These are phyloP conservation scores for Xylaria telfairii DNA, from an alignment of 495 filamentous ascomycete species.

Conservation along the genomic window DNA sequence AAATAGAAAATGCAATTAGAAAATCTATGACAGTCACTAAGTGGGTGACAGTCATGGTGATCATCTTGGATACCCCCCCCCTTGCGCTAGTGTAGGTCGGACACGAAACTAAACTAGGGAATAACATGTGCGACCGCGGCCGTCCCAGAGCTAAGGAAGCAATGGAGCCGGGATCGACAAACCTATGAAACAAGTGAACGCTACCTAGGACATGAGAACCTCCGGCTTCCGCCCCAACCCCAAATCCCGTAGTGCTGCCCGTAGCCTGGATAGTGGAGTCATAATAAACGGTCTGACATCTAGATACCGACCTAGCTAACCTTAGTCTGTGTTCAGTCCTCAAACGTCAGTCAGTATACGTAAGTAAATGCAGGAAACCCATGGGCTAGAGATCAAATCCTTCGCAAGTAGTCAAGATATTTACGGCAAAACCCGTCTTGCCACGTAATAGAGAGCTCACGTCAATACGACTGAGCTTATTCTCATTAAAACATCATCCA, in stretches of 20 bases:
- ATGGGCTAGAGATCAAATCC: not conserved
- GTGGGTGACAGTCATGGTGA: no score
- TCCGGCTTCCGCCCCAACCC: no score
- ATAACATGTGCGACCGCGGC: not conserved
- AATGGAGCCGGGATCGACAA: not conserved
- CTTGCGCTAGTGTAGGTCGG: no score
- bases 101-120: not conserved
- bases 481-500: no score
- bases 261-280: constrained; percentile 9
- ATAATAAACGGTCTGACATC: not conserved
- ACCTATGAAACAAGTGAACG: constrained; percentile 17
- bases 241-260: no score
- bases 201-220: not conserved
- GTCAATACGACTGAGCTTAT: not conserved
- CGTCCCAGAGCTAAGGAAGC: not conserved
- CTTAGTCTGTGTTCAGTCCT: no score
- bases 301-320: no score
- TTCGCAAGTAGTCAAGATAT: not conserved
- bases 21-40: no score
- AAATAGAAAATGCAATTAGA: no score
- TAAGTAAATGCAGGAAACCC: not conserved
- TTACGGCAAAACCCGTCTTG: no score
- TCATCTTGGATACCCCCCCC: no score
- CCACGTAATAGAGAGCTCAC: no score
- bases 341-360: not conserved